Evolutionary conservation across 163 green algal genomes (phyloP).

Genomic region (Scenedesmus sp.): DNA sequence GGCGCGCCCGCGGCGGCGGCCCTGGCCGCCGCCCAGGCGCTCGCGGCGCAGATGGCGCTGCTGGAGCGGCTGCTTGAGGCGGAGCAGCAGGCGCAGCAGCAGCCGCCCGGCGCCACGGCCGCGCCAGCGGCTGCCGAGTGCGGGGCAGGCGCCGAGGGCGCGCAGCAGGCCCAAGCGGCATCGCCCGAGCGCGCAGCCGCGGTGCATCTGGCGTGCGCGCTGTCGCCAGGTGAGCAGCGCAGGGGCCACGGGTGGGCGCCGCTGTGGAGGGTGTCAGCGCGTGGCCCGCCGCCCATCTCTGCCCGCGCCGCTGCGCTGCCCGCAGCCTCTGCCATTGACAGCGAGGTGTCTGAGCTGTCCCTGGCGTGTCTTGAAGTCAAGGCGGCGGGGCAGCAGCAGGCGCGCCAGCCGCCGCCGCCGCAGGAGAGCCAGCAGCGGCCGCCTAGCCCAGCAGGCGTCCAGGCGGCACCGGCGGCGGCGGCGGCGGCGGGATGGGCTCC

Average conservation of each 20-base stretch:
- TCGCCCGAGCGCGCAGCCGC: no score
- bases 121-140: no score
- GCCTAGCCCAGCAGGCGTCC: not conserved
- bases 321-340: constrained; percentile 9
- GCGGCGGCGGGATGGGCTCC: not conserved
- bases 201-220: no score
- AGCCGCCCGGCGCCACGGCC: no score
- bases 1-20: no score
- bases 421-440: not conserved
- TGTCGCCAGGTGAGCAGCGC: no score
- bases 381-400: constrained; percentile 3
- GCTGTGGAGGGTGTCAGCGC: no score
- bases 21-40: not conserved
- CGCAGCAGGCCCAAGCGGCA: no score
- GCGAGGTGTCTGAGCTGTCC: constrained; percentile 26
- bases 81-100: not conserved
- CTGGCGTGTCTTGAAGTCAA: not conserved
- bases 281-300: no score
- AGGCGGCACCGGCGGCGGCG: not conserved
- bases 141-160: no score
- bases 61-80: not conserved
- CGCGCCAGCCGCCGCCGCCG: no score
- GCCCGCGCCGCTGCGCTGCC: not conserved
- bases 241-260: no score
- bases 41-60: not conserved